Evolutionary conservation across 148 eudicot species (phyloP), one percentile per base, ranked within the genome.

Genomic region (Arctostaphylos glauca): DNA sequence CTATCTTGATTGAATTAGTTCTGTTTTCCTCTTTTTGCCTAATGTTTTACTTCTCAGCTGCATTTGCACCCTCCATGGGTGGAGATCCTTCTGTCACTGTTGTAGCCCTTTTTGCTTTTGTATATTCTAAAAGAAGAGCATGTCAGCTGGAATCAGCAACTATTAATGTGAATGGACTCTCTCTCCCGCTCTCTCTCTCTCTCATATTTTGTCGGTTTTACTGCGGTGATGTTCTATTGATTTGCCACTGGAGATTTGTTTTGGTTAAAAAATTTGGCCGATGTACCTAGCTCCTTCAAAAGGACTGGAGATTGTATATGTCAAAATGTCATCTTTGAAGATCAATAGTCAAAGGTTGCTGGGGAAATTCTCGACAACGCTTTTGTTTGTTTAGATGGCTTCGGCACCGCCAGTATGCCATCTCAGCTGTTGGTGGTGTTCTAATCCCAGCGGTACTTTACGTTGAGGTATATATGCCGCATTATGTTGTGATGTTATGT

Each of bases 1-100:
- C 38, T 95, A 88, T 86, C 94, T 95, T 76, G 98, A 93, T 86
- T 95, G 84, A 90, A 70, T n/a, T 4, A 2, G 83, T 46, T 66
- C 2, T 74, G 38, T 55, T 21, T n/a, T 48, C 16, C 14, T 74
- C 5, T 70, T 74, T 48, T 49, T 47, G 19, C 21, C 49, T 15
- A 2, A 2, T 44, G 46, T 41, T 41, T 43, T 70, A 14, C 23
- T 1, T 44, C 43, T 44, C 43, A 71, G 75, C 21, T 41, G 16
- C 43, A 15, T 71, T 16, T 15, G 75, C 48, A 71, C 75, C 75
- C 10, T 44, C 9, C 50, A 18, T 16, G 43, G 75, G 23, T 71
- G 50, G 21, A 71, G 18, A 43, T 71, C 44, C 25, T 15, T 71
- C 5, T 41, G n/a, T 71, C 49, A 62, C 50, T 71, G 21, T 71